Conservation (phyloP, 192 early-diverging fungal genomes). For the Lobulomyces angularis region DNA sequence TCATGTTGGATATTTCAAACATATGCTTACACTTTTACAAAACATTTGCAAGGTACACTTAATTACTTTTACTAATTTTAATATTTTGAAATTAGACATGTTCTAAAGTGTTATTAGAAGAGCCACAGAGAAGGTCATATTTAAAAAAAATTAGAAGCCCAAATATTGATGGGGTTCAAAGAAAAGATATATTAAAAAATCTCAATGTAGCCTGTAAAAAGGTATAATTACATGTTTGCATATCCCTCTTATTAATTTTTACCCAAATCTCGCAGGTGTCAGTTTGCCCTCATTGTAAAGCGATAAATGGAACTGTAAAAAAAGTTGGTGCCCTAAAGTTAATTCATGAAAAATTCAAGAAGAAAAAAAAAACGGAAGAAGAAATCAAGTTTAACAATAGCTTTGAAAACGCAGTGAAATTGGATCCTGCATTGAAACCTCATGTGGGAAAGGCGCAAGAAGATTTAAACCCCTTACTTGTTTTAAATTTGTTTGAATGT, state of each 20-base stretch:
- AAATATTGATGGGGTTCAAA: conserved; percentile 67
- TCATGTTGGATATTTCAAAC: conserved; percentile 95
- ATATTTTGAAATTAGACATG: conserved; percentile 47
- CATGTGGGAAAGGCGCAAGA: conserved; percentile 79
- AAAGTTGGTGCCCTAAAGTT: conserved; percentile 91
- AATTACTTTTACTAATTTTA: conserved; percentile 1
- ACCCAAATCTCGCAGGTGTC: too few relatives aligned
- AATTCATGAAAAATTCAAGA: conserved; percentile 84
- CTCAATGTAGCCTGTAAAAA: conserved; percentile 84
- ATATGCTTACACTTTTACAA: conserved; percentile 78
- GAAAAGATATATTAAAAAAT: conserved; percentile 64
- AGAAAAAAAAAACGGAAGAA: conserved; percentile 67
- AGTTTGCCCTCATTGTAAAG: not conserved
- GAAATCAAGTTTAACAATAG: conserved; percentile 57
- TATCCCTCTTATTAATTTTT: too few relatives aligned
- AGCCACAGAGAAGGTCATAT: conserved; percentile 56
- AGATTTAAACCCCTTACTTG: conserved; percentile 84
- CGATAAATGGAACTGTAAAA: conserved; percentile 63
- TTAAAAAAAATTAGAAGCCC: conserved; percentile 59
- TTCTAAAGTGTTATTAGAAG: conserved; percentile 74
- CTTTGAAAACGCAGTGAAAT: conserved; percentile 63
- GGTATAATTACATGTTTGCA: too few relatives aligned
- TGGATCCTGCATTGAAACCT: conserved; percentile 60
- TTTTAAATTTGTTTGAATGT: conserved; percentile 70
- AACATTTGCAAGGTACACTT: conserved; percentile 85